Base-by-base conservation (phyloP, 2,329 filamentous ascomycete species). In the Aspergillus felis region DNA sequence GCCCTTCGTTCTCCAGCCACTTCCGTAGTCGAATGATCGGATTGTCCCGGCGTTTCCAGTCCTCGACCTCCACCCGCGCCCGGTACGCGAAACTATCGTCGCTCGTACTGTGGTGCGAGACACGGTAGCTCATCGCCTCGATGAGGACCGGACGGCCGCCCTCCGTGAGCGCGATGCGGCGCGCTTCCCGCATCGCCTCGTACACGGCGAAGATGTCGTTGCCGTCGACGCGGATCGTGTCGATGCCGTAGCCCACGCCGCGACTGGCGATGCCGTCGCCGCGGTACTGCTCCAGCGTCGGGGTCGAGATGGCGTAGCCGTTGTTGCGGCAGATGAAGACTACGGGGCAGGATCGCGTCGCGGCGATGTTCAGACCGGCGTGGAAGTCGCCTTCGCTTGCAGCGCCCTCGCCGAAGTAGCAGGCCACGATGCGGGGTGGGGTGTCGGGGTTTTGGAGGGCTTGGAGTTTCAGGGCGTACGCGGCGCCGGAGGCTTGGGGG, bases 21-120 rank as follows among this genome's bases (percentile, higher is more conserved):
- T 96, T 96, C 24, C 92, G 83, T 56, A 96, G 72, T 12, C 92
- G 83, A 2, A 90, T 91, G 52, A 96, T 88, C 1, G 92, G 92
- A 68, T 96, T 96, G 70, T 96, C 92, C 12, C 92, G 81, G 0
- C 91, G 74, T 74, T 95, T 96, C 92, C 92, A 96, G 71, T 96
- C 91, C 71, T 96, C 90, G 7, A 99, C 94, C 70, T 99, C 94
- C 0, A 97, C 87, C 27, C 89, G 86, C 1, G 92, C 92, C 8
- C 94, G 89, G 78, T 99, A 99, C 0, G 94, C 94, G 69, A 97
- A 99, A 27, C 90, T 94, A 76, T 99, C 94, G 70, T 99, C 94
- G 0, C 90, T 94, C 0, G 94, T 99, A 75, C 91, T 96, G 78
- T 99, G 94, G 72, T 99, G 92, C 6, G 90, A 93, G 47, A 97